phyloP scores from a whole-genome alignment of 1,284 basidiomycete genomes.

The Pyrrhoderma lamaoense region DNA sequence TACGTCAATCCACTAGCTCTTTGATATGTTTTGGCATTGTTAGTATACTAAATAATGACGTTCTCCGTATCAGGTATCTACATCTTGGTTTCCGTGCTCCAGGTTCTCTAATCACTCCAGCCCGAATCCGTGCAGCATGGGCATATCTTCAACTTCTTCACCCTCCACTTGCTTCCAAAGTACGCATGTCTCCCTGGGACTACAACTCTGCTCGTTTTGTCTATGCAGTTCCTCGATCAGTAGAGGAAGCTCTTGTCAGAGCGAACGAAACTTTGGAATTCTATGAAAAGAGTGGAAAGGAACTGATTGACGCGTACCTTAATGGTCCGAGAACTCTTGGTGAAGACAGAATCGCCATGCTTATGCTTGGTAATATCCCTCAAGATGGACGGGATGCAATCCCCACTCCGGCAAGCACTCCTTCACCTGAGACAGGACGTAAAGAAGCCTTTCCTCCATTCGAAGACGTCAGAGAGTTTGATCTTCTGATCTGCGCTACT shows the following conservation, averaged over 20 bases:
- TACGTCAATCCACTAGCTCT: constrained; percentile 29
- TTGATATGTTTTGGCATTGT: neutral
- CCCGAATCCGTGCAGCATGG: constrained; percentile 56
- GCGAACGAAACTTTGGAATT: constrained; percentile 8
- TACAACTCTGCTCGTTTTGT: constrained; percentile 62
- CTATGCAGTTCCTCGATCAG: constrained; percentile 29
- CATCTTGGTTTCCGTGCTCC: constrained; percentile 59
- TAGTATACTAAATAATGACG: neutral
- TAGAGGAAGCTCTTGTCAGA: constrained; percentile 8
- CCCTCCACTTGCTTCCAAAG: constrained; percentile 54
- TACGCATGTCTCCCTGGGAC: constrained; percentile 42
- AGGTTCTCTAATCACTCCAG: constrained; percentile 32
- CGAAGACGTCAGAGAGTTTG: constrained; percentile 27
- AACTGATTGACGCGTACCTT: constrained; percentile 58
- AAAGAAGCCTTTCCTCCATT: constrained; percentile 5
- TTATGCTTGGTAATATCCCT: constrained; percentile 47
- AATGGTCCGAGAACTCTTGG: constrained; percentile 71
- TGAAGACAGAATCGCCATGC: constrained; percentile 59
- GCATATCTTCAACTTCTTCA: constrained; percentile 60
- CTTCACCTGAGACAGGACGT: constrained; percentile 5
- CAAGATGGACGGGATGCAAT: constrained; percentile 22
- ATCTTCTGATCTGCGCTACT: constrained; percentile 59
- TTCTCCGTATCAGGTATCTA: constrained; percentile 48
- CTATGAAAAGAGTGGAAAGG: constrained; percentile 23
- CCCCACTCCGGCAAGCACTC: constrained; percentile 32